Conservation (phyloP, 129 eudicot species). For the Chrysanthemum seticuspe region DNA sequence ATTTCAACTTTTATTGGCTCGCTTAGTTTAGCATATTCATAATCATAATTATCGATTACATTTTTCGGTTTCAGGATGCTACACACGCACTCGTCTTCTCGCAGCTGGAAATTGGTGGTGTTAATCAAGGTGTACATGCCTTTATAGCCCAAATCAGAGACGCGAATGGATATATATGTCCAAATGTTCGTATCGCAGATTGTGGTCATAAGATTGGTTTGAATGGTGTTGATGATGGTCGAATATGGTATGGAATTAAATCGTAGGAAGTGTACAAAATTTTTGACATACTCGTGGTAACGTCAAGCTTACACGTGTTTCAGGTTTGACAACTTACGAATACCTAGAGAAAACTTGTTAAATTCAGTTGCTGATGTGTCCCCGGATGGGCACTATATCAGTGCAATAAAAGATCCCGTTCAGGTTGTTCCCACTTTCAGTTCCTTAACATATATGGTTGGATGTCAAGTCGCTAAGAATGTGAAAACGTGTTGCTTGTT, state of each 20-base stretch:
- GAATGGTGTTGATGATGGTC: constrained; percentile 92
- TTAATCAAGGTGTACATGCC: constrained; percentile 94
- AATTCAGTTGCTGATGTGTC: constrained; percentile 97
- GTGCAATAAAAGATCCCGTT: constrained; percentile 56
- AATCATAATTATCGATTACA: no score
- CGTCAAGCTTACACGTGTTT: background rate
- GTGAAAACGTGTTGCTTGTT: background rate
- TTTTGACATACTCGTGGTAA: background rate
- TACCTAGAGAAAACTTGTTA: constrained; percentile 86
- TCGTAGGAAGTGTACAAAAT: background rate
- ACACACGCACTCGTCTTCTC: constrained; percentile 92
- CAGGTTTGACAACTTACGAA: constrained; percentile 85
- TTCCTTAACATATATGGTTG: background rate
- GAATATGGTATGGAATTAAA: constrained; percentile 54
- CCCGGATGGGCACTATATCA: constrained; percentile 71
- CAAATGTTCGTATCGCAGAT: constrained; percentile 79
- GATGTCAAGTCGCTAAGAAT: background rate
- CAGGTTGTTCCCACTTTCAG: background rate
- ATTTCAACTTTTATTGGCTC: no score
- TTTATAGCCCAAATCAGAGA: constrained; percentile 91
- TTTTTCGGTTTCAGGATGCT: constrained; percentile 58
- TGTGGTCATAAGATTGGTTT: constrained; percentile 96
- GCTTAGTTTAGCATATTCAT: no score
- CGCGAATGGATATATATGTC: constrained; percentile 61
- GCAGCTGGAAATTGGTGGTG: constrained; percentile 73